Evolutionary conservation across 192 early-diverging fungal genomes (phyloP).

Genomic region (Umbelopsis sp.): DNA sequence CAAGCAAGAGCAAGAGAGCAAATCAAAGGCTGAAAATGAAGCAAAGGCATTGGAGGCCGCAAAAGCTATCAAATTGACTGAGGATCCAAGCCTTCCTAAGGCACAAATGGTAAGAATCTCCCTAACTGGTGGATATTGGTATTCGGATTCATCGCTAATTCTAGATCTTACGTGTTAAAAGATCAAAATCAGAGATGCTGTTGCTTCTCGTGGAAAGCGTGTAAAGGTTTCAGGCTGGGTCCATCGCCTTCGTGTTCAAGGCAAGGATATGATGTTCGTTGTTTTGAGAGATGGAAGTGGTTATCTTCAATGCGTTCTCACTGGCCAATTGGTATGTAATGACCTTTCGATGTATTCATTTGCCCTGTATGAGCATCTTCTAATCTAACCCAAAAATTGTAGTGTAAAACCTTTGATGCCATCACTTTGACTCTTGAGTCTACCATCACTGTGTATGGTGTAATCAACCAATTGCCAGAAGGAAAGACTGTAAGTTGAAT

Average conservation of each 20-base stretch:
- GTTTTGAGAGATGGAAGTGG: constrained; percentile 95
- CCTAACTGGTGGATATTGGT: too few relatives aligned
- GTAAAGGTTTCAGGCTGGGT: constrained; percentile 95
- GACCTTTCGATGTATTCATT: not conserved
- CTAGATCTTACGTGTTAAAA: constrained; percentile 8
- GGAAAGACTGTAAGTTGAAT: constrained; percentile 77
- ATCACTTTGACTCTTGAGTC: constrained; percentile 92
- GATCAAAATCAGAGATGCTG: constrained; percentile 78
- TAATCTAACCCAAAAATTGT: constrained; percentile 18
- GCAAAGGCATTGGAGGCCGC: constrained; percentile 78
- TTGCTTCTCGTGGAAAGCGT: constrained; percentile 69
- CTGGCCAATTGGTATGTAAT: constrained; percentile 69
- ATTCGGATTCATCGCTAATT: not conserved
- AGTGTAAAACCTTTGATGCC: constrained; percentile 95
- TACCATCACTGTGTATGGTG: constrained; percentile 87
- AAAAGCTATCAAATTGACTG: constrained; percentile 73
- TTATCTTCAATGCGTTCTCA: constrained; percentile 92
- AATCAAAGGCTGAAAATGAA: constrained; percentile 77
- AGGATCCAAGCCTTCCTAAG: constrained; percentile 73
- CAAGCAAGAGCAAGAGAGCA: constrained; percentile 67
- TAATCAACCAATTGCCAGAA: constrained; percentile 83
- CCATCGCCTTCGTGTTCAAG: constrained; percentile 92
- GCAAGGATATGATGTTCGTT: constrained; percentile 95
- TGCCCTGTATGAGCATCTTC: not conserved
- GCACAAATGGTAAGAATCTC: constrained; percentile 60